Evolutionary conservation across 305 asterid species (phyloP).

Genomic region (Rubia peregrina): DNA sequence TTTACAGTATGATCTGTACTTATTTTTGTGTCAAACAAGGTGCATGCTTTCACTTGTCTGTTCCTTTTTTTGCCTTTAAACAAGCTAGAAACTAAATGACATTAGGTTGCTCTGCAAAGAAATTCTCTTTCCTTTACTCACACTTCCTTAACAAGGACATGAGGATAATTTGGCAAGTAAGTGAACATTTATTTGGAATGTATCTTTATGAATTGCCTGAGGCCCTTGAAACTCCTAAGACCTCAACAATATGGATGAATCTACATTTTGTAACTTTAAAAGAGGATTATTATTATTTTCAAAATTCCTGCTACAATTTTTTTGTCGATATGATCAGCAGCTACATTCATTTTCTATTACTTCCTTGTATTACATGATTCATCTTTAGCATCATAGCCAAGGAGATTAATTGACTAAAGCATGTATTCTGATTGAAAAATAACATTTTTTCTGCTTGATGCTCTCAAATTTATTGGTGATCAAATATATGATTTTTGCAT

Average conservation of each 20-base stretch:
- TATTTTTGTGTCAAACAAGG: neutral
- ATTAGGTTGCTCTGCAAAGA: neutral
- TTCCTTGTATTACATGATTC: neutral
- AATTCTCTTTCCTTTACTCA: neutral
- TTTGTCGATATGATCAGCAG: neutral
- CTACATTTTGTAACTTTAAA: neutral
- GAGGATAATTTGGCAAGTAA: neutral
- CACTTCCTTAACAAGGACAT: neutral
- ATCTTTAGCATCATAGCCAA: neutral
- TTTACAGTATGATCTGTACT: neutral
- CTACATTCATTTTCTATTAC: neutral
- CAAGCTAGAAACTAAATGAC: neutral
- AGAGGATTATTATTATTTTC: neutral
- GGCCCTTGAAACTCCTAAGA: neutral
- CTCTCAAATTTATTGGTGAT: constrained; percentile 1
- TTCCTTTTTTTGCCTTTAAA: neutral
- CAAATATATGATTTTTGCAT: constrained; percentile 9
- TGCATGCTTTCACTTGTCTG: neutral
- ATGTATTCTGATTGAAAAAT: neutral
- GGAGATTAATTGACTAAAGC: neutral
- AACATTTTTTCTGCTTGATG: neutral
- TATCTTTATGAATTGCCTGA: neutral
- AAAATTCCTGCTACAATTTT: neutral
- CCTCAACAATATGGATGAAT: neutral
- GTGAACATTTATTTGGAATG: neutral